Evolutionary conservation across 176 grass and related monocot species (phyloP).

Genomic region (Thinopyrum elongatum): DNA sequence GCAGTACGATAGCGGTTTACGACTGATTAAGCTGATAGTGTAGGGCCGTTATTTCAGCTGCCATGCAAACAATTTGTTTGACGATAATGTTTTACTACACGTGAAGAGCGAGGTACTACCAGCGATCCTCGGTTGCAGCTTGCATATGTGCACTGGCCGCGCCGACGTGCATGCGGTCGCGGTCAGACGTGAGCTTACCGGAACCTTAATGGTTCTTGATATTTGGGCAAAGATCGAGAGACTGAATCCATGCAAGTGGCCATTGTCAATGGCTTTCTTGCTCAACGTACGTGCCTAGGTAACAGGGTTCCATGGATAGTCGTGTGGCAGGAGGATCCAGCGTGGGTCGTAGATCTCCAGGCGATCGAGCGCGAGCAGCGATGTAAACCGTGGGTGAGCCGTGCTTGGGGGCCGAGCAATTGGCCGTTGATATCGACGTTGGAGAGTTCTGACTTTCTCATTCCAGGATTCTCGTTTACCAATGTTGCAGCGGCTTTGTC

Average conservation of each 20-base stretch:
- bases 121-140: too few species aligned
- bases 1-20: background rate
- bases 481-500: background rate
- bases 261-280: too few species aligned
- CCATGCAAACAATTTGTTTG: background rate
- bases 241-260: too few species aligned
- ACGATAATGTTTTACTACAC: background rate
- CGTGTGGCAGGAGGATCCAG: background rate
- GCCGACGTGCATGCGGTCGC: too few species aligned
- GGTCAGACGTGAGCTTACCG: background rate
- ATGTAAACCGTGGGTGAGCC: background rate
- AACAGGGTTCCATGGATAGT: background rate
- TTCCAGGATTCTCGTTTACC: background rate
- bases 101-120: too few species aligned
- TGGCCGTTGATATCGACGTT: background rate
- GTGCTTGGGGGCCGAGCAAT: background rate
- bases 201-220: too few species aligned
- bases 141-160: too few species aligned
- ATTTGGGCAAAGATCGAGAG: too few species aligned
- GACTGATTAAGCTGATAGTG: background rate
- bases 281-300: background rate
- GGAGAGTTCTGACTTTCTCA: background rate
- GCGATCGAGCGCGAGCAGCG: background rate
- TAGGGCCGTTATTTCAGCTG: background rate
- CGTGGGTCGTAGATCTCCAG: background rate